Conservation (phyloP, 2,329 filamentous ascomycete species). For the Epichloe gansuensis region DNA sequence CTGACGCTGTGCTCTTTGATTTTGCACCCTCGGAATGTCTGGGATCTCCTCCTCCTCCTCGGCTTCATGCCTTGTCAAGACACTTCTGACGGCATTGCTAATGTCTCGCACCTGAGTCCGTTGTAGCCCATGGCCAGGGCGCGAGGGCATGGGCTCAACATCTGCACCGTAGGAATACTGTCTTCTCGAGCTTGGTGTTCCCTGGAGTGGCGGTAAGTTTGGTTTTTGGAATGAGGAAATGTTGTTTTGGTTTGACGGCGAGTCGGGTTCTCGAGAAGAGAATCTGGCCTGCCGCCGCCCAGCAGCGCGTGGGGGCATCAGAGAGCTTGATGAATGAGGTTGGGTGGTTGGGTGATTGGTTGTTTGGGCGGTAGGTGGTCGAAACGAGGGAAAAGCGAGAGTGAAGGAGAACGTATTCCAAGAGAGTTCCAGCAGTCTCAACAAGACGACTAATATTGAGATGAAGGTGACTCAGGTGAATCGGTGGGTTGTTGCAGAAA, state of each 20-base stretch:
- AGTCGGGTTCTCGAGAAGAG: constrained; percentile 5
- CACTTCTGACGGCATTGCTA: constrained; percentile 18
- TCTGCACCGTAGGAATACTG: constrained; percentile 27
- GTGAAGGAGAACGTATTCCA: neutral
- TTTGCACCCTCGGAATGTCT: neutral
- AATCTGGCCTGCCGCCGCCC: constrained; percentile 4
- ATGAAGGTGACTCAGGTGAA: neutral
- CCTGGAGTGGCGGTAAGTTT: constrained; percentile 15
- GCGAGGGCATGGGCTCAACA: constrained; percentile 19
- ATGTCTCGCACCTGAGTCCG: constrained; percentile 13
- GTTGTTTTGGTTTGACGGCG: constrained; percentile 3
- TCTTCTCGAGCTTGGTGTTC: constrained; percentile 23
- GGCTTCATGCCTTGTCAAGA: constrained; percentile 11
- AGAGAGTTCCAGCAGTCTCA: neutral
- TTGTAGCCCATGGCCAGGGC: constrained; percentile 8
- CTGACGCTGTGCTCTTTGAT: neutral
- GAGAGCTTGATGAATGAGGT: neutral
- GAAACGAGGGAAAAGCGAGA: neutral
- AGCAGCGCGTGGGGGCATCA: constrained; percentile 10
- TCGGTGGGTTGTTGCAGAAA: neutral
- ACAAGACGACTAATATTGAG: neutral
- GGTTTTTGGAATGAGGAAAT: constrained; percentile 12
- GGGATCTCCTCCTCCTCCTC: constrained; percentile 6
- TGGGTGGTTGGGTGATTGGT: neutral
- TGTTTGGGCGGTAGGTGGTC: neutral